Evolutionary conservation across 169 alveolate species (phyloP), one percentile per base, ranked within the genome.

Genomic region (Plasmodium inui): DNA sequence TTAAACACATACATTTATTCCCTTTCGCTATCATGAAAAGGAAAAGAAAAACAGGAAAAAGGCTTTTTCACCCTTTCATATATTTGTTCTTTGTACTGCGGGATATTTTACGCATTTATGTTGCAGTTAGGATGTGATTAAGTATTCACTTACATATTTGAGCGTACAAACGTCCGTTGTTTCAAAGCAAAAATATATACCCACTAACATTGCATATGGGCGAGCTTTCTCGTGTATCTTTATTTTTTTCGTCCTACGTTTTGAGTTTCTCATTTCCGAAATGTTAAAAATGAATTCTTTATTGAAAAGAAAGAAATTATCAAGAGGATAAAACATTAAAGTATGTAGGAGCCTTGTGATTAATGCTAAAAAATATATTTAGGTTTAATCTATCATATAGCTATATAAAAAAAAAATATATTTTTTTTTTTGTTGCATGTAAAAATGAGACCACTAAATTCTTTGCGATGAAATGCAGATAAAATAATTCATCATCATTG

Each of bases 351-450:
- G 93, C 93, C 74, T 30, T 86, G 76, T 76, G 92, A 30, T 78
- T 73, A 67, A 73, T 86, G 61, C 80, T 86, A 86, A 74, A 71
- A 26, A 74, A 76, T 9, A 26, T 73, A 86, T 76, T 86, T 86
- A 86, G 93, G 93, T 86, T 86, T 74, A 86, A 86, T 86, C 93
- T 86, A 86, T 83, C 46, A 86, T 74, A 39, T 53, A 78, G 93
- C 80, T 34, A 70, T 53, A 28, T 50, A 46, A 86, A 86, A 53
- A 86, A 19, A 46, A 46, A 26, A 83, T 37, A 32, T 41, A 78
- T 44, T 44, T 73, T 86, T 74, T 37, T 74, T 86, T 46, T 57
- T 53, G 44, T 28, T 76, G 93, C 93, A 71, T 86, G 93, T 86
- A 55, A 70, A 73, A 74, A 34, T 86, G 80, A 74, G 85, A 70